Conservation (phyloP, 2,329 filamentous ascomycete species). For the Fonsecaea pugnacius region DNA sequence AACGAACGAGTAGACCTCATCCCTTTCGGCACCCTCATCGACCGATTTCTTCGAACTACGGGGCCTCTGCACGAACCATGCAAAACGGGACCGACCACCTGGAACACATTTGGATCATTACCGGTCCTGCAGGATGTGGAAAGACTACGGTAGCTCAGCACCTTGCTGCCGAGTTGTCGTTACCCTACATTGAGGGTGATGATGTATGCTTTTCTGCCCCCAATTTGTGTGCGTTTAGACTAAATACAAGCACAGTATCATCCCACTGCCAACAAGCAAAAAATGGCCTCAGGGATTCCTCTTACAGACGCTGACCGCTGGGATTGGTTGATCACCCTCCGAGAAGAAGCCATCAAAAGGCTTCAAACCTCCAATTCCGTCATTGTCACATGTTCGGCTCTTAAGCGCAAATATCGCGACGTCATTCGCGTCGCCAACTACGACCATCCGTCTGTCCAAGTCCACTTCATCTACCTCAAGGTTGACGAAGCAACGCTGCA, state of each 20-base stretch:
- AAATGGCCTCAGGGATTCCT: conserved; percentile 83
- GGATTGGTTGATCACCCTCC: conserved; percentile 89
- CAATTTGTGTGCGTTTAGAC: conserved; percentile 14
- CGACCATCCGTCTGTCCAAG: conserved; percentile 70
- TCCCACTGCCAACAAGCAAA: conserved; percentile 74
- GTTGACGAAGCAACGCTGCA: conserved; percentile 76
- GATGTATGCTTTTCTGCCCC: conserved; percentile 60
- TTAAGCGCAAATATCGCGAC: conserved; percentile 97
- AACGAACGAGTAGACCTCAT: conserved; percentile 33
- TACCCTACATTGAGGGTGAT: conserved; percentile 78
- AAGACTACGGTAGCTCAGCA: conserved; percentile 75
- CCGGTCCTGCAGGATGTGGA: conserved; percentile 77
- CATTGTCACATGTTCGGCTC: conserved; percentile 92
- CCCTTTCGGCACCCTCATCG: conserved; percentile 27
- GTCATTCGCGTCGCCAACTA: conserved; percentile 81
- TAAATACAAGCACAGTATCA: conserved; percentile 47
- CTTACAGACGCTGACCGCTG: conserved; percentile 92
- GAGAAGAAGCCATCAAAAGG: conserved; percentile 62
- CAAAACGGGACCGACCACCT: conserved; percentile 34
- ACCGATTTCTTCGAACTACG: conserved; percentile 16
- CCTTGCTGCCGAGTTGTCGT: conserved; percentile 63
- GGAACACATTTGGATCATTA: conserved; percentile 80
- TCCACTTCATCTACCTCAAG: conserved; percentile 92
- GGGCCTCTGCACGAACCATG: conserved; percentile 29
- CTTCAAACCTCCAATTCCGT: conserved; percentile 67